Conservation (phyloP, 2,329 filamentous ascomycete species). For the Beauveria medogensis region DNA sequence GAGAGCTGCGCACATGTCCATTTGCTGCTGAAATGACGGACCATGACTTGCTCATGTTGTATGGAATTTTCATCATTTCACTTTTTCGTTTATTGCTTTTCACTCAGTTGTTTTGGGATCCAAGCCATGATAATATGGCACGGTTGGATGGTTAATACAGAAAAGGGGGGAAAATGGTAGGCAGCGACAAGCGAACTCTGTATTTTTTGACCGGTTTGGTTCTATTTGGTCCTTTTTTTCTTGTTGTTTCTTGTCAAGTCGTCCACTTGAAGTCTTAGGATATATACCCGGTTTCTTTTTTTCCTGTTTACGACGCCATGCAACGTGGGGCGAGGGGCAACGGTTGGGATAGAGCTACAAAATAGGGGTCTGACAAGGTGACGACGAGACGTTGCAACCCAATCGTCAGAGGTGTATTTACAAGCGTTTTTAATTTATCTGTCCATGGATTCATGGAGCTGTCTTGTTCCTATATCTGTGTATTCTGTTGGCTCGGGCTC, state of each 20-base stretch:
- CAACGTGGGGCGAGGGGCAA: background rate
- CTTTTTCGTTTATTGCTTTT: slow-evolving; percentile 9
- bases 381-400: background rate
- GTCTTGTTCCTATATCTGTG: too few species aligned
- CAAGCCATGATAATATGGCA: background rate
- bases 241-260: background rate
- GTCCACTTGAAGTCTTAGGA: slow-evolving; percentile 13
- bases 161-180: background rate
- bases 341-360: background rate
- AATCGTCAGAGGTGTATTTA: background rate
- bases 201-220: slow-evolving; percentile 8
- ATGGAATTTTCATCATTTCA: background rate
- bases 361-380: background rate
- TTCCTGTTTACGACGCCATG: background rate
- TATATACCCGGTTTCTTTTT: slow-evolving; percentile 12
- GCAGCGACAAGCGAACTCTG: slow-evolving; percentile 4
- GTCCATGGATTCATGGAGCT: background rate
- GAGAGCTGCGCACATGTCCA: background rate
- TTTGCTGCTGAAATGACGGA: background rate
- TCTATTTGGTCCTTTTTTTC: slow-evolving; percentile 4
- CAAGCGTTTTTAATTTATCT: background rate
- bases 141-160: slow-evolving; percentile 6
- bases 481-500: background rate
- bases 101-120: slow-evolving; percentile 2
- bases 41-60: background rate